Evolutionary conservation across 495 filamentous ascomycete species (phyloP).

Genomic region (Umbilicaria muhlenbergii): DNA sequence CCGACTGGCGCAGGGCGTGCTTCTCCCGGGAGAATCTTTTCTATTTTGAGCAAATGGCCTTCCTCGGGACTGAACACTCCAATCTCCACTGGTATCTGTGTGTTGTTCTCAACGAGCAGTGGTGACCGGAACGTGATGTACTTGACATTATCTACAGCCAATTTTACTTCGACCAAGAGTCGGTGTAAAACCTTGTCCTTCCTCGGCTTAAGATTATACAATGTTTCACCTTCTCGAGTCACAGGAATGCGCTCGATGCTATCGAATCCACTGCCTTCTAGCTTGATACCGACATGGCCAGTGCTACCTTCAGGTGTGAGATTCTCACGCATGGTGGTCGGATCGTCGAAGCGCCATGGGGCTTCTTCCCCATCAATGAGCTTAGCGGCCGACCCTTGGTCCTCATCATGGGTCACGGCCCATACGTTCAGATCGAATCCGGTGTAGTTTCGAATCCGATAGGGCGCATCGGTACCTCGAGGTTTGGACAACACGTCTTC

Average conservation of each 20-base stretch:
- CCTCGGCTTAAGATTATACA: constrained; percentile 73
- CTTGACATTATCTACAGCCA: constrained; percentile 88
- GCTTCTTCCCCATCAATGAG: constrained; percentile 78
- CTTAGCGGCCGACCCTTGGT: constrained; percentile 55
- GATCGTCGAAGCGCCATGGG: constrained; percentile 93
- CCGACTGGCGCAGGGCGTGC: constrained; percentile 84
- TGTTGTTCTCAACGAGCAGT: constrained; percentile 92
- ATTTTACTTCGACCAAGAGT: constrained; percentile 77
- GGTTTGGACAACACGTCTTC: constrained; percentile 93
- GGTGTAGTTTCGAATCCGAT: constrained; percentile 86
- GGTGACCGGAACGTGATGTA: constrained; percentile 94
- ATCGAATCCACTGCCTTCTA: constrained; percentile 91
- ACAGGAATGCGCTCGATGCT: constrained; percentile 75
- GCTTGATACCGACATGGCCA: constrained; percentile 61
- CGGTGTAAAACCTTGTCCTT: constrained; percentile 76
- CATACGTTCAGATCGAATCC: constrained; percentile 79
- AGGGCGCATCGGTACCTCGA: constrained; percentile 79
- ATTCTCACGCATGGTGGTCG: constrained; percentile 83
- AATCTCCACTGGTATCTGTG: constrained; percentile 87
- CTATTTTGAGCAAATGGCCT: constrained; percentile 87
- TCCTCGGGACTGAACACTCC: constrained; percentile 84
- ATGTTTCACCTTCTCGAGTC: constrained; percentile 78
- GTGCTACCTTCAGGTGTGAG: constrained; percentile 66
- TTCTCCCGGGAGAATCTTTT: constrained; percentile 90
- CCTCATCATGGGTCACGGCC: constrained; percentile 50